Evolutionary conservation across 495 filamentous ascomycete genomes (phyloP), one percentile per base, ranked within the genome.

Genomic region (Aspergillus heteromorphus): DNA sequence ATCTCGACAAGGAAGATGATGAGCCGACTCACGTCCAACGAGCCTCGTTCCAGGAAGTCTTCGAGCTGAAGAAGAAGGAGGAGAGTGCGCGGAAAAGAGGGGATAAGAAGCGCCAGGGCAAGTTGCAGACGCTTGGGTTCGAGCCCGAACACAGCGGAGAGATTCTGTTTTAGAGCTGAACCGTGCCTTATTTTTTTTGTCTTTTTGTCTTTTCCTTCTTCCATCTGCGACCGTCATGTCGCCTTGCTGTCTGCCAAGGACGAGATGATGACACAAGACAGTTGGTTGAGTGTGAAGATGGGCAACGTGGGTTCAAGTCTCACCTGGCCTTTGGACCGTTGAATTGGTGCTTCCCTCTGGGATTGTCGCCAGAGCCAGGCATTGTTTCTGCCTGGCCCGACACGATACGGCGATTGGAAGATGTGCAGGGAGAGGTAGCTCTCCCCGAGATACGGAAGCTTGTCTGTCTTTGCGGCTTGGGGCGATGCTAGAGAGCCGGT

Each of bases 1-100:
- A 97, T 62, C 81, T 97, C 16, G 92, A 97, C 72, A 91, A 87
- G 60, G 92, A 97, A 70, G 92, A 97, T 69, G 84, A 95, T 43
- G 72, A 91, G 34, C 91, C 92, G 0, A 71, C 82, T 21, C 80
- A 82, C 0, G 83, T 86, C 60, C 80, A 84, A 56, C 74, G 81
- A 62, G 92, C 81, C 2, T 79, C 88, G 0, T 74, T 83, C 23
- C 79, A 85, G 52, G 73, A 87, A 55, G 90, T 95, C 9, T 80
- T 86, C 63, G 81, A 81, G 34, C 66, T 92, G 16, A 85, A 86
- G 57, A 87, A 87, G 64, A 75, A 87, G 59, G 83, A 83, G 59
- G 81, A 86, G 34, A 72, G 65, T 41, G 79, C 84, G 55, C 80
- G 85, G 54, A 92, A 92, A 76, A 70, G 57, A 2, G 79, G 73